phyloP scores from a whole-genome alignment of 192 early-diverging fungal species.

The Backusella tarrabulga region DNA sequence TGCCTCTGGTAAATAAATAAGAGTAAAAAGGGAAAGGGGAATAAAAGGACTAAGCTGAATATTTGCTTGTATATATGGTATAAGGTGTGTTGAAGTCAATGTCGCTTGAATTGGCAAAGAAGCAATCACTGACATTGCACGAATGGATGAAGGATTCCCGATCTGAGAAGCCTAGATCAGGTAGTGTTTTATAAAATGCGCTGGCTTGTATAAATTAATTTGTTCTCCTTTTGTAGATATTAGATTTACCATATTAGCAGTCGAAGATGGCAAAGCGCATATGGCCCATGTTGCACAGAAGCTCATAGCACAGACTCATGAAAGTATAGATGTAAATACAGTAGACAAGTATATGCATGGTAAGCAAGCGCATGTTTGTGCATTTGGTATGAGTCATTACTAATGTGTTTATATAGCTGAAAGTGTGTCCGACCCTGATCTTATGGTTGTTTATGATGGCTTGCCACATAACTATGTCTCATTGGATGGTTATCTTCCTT shows the following conservation, averaged over 20 bases:
- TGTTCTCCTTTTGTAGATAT: conserved; percentile 4
- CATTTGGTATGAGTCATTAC: conserved; percentile 6
- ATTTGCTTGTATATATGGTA: not conserved
- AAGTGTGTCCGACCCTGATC: conserved; percentile 24
- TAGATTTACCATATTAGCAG: conserved; percentile 11
- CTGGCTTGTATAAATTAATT: not conserved
- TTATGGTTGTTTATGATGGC: conserved; percentile 33
- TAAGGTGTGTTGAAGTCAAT: conserved; percentile 21
- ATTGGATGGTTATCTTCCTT: conserved; percentile 35
- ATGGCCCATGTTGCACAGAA: conserved; percentile 5
- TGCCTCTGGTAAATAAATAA: conserved; percentile 16
- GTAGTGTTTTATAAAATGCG: not conserved
- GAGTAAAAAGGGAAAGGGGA: not conserved
- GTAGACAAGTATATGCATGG: conserved; percentile 52
- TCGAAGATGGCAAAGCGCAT: conserved; percentile 9
- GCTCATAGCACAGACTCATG: not conserved
- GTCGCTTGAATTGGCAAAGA: conserved; percentile 16
- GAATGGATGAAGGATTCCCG: conserved; percentile 13
- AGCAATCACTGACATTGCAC: conserved; percentile 20
- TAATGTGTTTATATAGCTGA: not conserved
- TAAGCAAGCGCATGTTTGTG: conserved; percentile 13
- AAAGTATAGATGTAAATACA: conserved; percentile 36
- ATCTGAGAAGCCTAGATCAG: not conserved
- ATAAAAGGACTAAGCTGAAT: not conserved
- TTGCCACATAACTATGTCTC: conserved; percentile 34